Base-by-base conservation (phyloP, 192 early-diverging fungal species). In the Coemansia sp. region DNA sequence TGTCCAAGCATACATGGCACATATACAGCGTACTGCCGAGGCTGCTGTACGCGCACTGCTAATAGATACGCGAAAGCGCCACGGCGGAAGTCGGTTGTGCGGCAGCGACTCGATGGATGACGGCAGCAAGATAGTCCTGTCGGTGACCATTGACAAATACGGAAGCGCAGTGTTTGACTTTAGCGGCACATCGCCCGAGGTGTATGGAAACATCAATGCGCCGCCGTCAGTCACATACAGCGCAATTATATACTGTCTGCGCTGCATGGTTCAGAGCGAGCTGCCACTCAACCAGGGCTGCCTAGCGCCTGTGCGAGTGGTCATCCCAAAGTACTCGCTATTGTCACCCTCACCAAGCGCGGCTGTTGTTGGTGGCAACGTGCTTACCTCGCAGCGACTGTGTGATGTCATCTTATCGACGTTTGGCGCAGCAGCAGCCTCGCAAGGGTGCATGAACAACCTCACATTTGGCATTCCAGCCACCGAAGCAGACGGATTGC, bases 341-440 rank as follows among this genome's bases (percentile, higher is more conserved):
- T 82, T 99, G 22, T 80, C 82, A 29, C 97, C 97, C 0, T 90
- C 90, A 0, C 91, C 93, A 49, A 87, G 70, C 5, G 92, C 94
- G 5, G 97, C 97, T 0, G 97, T 99, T 1, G 97, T 99, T 15
- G 97, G 97, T 52, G 97, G 97, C 42, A 99, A 99, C 65, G 97
- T 99, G 2, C 76, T 97, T 77, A 97, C 96, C 0, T 93, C 91
- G 40, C 97, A 99, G 82, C 86, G 97, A 33, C 70, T 98, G 10
- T 93, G 93, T 18, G 97, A 99, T 71, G 94, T 97, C 20, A 89
- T 99, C 46, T 73, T 99, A 13, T 91, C 93, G 42, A 93, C 96
- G 3, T 98, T 99, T 75, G 82, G 87, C 15, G 96, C 93, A 0
- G 93, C 93, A 66, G 95, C 95, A 3, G 96, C 97, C 0, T 93